Evolutionary conservation across 1,284 basidiomycete species (phyloP), one percentile per base, ranked within the genome.

Genomic region (Tetrapyrgos nigripes): DNA sequence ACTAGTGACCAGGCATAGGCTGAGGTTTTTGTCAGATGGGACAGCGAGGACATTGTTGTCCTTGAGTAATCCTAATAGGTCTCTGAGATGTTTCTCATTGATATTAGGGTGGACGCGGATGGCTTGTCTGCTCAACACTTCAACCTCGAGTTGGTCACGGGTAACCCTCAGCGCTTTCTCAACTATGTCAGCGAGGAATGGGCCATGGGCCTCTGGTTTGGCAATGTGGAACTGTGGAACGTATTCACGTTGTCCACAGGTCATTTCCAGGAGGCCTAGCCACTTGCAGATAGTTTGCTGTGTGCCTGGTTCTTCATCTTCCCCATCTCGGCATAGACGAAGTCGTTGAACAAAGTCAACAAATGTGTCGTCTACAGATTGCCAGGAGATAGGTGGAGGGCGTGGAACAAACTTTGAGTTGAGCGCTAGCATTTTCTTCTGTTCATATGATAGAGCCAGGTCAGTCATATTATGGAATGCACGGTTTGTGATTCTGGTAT

Each of bases 381-480:
- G 21, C 6, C 19, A 8, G 9, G 23, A 19, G 14, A 54, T 57
- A 3, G 52, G 35, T 14, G 17, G 19, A 3, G 58, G 58, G 28
- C 54, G 26, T 11, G 58, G 61, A 5, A 50, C 35, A 33, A 62
- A 62, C 50, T 62, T 62, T 4, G 53, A 52, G 50, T 62, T 62
- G 11, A 58, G 50, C 1, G 61, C 53, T 24, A 62, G 58, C 8
- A 57, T 57, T 37, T 63, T 63, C 3, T 27, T 27, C 31, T 63
- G 59, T 27, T 60, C 53, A 9, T 45, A 40, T n/a, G 5, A 31
- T n/a, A 63, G 31, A 28, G 37, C 24, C n/a, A 58, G 29, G 8
- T 46, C 45, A 1, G 62, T 54, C 49, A 63, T 50, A 46, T 63
- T 63, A 50, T 63, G 59, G 28, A 63, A 50, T 3, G 56, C 23